A percentile compares a stretch with the other conserved stretches of the same genome.
These are phyloP conservation scores for Phyllachora maydis DNA, from an alignment of 2,329 filamentous ascomycete genomes.

Conservation along the genomic window DNA sequence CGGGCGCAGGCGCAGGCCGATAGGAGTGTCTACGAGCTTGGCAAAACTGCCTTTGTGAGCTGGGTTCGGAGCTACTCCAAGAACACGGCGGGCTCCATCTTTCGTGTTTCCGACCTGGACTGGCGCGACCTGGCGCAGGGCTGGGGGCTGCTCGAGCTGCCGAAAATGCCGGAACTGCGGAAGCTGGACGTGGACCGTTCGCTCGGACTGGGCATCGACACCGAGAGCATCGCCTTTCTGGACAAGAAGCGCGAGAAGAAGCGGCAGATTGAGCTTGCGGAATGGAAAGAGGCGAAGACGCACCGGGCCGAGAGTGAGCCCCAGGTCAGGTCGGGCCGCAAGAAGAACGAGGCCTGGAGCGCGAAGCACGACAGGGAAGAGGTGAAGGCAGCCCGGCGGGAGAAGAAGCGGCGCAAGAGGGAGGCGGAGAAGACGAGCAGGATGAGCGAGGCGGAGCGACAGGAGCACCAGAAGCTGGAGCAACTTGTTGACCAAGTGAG, in stretches of 20 bases:
- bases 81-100: constrained; percentile 81
- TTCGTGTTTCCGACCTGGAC: constrained; percentile 60
- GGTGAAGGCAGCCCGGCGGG: constrained; percentile 20
- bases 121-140: constrained; percentile 65
- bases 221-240: constrained; percentile 48
- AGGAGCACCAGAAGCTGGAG: constrained; percentile 40
- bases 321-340: constrained; percentile 26
- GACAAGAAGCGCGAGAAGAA: constrained; percentile 51
- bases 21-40: constrained; percentile 62
- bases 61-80: constrained; percentile 86
- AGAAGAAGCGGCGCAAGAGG: constrained; percentile 16
- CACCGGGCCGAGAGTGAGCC: constrained; percentile 9
- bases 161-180: constrained; percentile 82
- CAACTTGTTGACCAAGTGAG: constrained; percentile 44
- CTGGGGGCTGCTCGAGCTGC: constrained; percentile 74
- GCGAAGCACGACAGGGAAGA: constrained; percentile 46
- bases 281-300: constrained; percentile 20
- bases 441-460: constrained; percentile 52
- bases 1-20: constrained; percentile 25
- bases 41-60: constrained; percentile 77
- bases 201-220: constrained; percentile 42
- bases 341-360: constrained; percentile 53
- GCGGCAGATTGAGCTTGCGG: constrained; percentile 32
- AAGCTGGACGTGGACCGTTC: constrained; percentile 41
- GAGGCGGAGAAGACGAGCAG: constrained; percentile 40